Percentiles rank a stretch among this genome's conserved stretches.
Evolutionary conservation across 2,329 filamentous ascomycete genomes (phyloP).

Genomic region (Fusarium foetens): DNA sequence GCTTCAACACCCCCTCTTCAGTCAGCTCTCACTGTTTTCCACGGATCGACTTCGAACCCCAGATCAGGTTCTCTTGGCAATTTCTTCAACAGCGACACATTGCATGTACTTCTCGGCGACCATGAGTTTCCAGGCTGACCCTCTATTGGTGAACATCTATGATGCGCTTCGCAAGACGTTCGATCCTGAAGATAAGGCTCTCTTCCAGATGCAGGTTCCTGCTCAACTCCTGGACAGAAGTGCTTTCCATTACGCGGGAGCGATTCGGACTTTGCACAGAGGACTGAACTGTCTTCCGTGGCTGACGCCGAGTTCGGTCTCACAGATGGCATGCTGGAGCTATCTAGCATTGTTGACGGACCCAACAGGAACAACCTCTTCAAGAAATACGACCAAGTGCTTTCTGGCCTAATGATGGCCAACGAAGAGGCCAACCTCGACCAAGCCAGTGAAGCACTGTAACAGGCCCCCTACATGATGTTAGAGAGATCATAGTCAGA

Average conservation of each 20-base stretch:
- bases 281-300: fast-evolving
- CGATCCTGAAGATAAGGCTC: fast-evolving
- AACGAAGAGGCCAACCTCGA: background rate
- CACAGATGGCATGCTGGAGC: fast-evolving
- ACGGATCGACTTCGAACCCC: background rate
- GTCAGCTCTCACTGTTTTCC: background rate
- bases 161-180: background rate
- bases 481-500: too few species aligned
- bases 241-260: background rate
- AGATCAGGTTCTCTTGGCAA: background rate
- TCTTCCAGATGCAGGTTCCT: background rate
- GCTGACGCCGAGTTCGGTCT: background rate
- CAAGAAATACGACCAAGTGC: background rate
- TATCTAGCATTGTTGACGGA: background rate
- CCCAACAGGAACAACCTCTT: background rate
- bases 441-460: background rate
- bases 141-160: background rate
- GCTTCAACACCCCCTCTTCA: background rate
- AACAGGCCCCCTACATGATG: background rate
- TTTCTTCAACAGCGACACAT: background rate
- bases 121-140: background rate
- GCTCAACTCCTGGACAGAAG: background rate
- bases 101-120: too few species aligned
- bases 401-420: background rate
- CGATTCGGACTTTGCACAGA: background rate